Base-by-base conservation (phyloP, 441 rosid species). In the Gossypium trilobum region DNA sequence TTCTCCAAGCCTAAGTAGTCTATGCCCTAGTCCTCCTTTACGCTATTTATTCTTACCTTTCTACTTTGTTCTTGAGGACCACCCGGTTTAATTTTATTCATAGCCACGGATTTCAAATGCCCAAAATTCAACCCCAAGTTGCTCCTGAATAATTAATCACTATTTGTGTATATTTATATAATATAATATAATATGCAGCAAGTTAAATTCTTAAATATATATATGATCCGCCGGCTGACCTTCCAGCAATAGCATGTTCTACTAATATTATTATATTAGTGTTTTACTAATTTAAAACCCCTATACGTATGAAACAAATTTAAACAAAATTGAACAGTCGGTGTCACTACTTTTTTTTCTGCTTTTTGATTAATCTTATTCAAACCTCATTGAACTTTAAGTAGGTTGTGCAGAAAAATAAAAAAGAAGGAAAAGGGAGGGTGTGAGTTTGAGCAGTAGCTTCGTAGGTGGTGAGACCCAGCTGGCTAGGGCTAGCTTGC, bases 31-130 rank as follows among this genome's bases (percentile, higher is more conserved):
- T 75, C 81, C 42, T 75, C 74, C 69, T 83, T 81, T 78, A 42
- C 71, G 70, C 54, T 52, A 72, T 59, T 73, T 73, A 67, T 70
- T 73, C 77, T 61, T 59, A 70, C 65, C 76, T 77, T 75, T 73
- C 74, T 70, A 65, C 79, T 70, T 79, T 77, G 64, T 77, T 75
- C 75, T 25, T 29, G 63, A 65, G 85, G 85, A 81, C 83, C 82
- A 77, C 81, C 27, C 20, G 25, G 25, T 52, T 76, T 67, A 48
- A 73, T 58, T 78, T 56, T 48, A 46, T 58, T 74, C 50, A 9
- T 57, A 36, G 75, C 78, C 75, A 31, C 63, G 33, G 74, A 48
- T 42, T 25, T 46, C 69, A 54, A 19, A 1, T 42, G 52, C 17
- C 69, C 19, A 5, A 64, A 67, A 48, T 48, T 67, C 71, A 67